A percentile compares a stretch with the other conserved stretches of the same genome.
These are phyloP conservation scores for Cymodocea nodosa DNA, from an alignment of 116 monocot species.

Conservation along the genomic window DNA sequence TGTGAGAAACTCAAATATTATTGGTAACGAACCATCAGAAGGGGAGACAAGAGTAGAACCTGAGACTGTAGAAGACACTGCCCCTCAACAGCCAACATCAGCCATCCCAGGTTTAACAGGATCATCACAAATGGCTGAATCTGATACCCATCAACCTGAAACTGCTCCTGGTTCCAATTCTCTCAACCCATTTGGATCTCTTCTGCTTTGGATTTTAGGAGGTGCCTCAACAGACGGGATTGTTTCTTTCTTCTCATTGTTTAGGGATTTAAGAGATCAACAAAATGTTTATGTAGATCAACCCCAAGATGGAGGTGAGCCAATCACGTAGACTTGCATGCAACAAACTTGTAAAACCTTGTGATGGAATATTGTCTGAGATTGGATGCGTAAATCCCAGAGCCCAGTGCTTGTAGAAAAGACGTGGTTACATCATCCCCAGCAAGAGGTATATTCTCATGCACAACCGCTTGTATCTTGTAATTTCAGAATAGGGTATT, in stretches of 20 bases:
- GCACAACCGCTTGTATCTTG: background rate
- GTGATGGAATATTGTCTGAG: background rate
- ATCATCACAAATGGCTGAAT: constrained; percentile 16
- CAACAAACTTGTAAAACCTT: background rate
- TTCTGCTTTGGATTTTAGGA: constrained; percentile 79
- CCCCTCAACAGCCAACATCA: constrained; percentile 8
- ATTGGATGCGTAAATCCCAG: background rate
- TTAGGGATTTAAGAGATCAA: constrained; percentile 67
- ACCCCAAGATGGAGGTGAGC: constrained; percentile 31
- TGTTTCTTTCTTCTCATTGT: constrained; percentile 79
- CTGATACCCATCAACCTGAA: constrained; percentile 15
- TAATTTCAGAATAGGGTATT: too few relatives aligned
- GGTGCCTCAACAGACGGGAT: constrained; percentile 73
- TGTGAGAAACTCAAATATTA: constrained; percentile 28
- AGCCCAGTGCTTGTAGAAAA: background rate
- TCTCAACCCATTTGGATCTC: constrained; percentile 50
- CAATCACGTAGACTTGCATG: constrained; percentile 13
- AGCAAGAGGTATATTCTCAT: background rate
- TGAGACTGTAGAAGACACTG: constrained; percentile 5
- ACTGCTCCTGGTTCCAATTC: constrained; percentile 16
- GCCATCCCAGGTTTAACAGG: constrained; percentile 7
- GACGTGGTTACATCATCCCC: background rate
- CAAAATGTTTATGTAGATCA: constrained; percentile 32
- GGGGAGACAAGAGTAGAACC: background rate
- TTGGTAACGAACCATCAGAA: constrained; percentile 4